Base-by-base conservation (phyloP, 2,329 filamentous ascomycete species). In the Drechslerella dactyloides region DNA sequence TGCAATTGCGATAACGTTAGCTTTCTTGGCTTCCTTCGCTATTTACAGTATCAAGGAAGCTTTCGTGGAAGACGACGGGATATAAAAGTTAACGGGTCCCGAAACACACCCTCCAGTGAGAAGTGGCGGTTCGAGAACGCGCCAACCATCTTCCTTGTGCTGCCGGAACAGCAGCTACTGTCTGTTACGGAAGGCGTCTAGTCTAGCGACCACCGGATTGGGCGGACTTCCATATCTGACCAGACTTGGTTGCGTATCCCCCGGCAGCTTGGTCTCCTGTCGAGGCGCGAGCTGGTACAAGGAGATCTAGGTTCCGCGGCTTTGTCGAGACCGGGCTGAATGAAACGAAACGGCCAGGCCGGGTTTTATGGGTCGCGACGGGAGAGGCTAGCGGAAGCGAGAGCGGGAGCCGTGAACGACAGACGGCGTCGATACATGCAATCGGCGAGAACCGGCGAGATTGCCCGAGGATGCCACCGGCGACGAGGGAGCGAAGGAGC, bases 141-240 rank as follows among this genome's bases (percentile, higher is more conserved):
- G 15, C 54, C 66, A 21, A 50, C 57, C 66, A 64, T 63, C 19
- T 53, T 62, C 15, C 54, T n/a, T 37, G 24, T 30, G 8, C 59
- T 23, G 19, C 17, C 44, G 8, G 44, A 48, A 44, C 10, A n/a
- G 40, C 13, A n/a, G 40, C 40, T 44, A 44, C 13, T n/a, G 7
- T 44, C n/a, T 44, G 11, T 24, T 53, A 30, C 46, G 46, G 11
- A 51, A 42, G 37, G 44, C 27, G 4, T 48, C 17, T 52, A 52
- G 44, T 48, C 42, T 40, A 6, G 50, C 52, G 19, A 44, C 57
- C 24, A 37, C 65, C 65, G 65, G 53, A 58, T 50, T 54, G n/a
- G 54, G 58, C 33, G n/a, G 65, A 42, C 58, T 54, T 59, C 66
- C 66, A 70, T 64, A 59, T 64, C 54, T 35, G 59, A 64, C 53